Base-by-base conservation (phyloP, 176 grass and related monocot genomes). In the Oryza glumipatula region DNA sequence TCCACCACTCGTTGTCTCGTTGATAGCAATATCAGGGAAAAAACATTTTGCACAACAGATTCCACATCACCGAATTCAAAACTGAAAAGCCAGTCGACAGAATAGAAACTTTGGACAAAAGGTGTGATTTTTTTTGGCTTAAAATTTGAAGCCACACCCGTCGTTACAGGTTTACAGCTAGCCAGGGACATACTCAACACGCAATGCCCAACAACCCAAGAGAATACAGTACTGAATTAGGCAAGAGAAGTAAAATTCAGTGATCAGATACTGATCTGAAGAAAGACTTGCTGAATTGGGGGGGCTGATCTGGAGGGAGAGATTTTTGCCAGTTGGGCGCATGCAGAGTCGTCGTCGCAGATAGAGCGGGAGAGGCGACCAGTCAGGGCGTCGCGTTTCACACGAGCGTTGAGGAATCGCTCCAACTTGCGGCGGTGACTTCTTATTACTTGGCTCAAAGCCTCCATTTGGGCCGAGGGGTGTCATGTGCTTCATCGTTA, bases 101-200 rank as follows among this genome's bases (percentile, higher is more conserved):
- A 65, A 68, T 64, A 43, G 49, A 68, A 80, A 44, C 72, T 84
- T 79, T 81, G 72, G 52, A 72, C 72, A 65, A 54, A 77, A 76
- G 11, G 63, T 32, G 10, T 22, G 46, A 49, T 65, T 83, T 9
- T 26, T 30, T 9, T 35, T 77, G 12, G 36, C 26, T 15, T 67
- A 72, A 26, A 54, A 38, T 45, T 13, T 68, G 26, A 68, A 49
- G 43, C 28, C 66, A 7, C 43, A 45, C 22, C 52, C 7, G 74
- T 51, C 13, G 75, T 39, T 5, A n/a, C 30, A 32, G 30, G 2
- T 2, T 32, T 32, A 32, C 12, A 15, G 43, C 60, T n/a, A 61
- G 4, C 51, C 36, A 38, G 41, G 75, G 67, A 19, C 67, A 19
- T 56, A 35, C 26, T 56, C 46, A 16, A 72, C 32, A 47, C 65